A percentile compares a stretch with the other conserved stretches of the same genome.
Evolutionary conservation across 768 basidiomycete genomes (phyloP).

Genomic region (Dioszegia crocea): DNA sequence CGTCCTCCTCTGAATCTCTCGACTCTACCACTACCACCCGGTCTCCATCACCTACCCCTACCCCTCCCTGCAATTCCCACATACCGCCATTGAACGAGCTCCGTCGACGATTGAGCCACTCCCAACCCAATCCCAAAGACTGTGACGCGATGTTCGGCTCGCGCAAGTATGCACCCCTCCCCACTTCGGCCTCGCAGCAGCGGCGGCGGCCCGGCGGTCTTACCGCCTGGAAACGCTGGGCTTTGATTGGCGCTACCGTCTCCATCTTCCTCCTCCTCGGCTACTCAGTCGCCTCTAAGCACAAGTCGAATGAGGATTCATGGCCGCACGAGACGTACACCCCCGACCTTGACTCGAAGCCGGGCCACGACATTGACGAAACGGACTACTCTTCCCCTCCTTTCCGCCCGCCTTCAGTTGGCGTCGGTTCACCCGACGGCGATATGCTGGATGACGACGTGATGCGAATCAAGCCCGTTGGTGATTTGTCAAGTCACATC

Average conservation of each 20-base stretch:
- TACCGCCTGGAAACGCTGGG: constrained; percentile 42
- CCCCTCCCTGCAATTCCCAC: background rate
- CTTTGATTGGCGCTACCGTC: constrained; percentile 32
- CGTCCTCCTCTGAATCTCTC: background rate
- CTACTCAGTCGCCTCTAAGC: constrained; percentile 5
- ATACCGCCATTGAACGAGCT: background rate
- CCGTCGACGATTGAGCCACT: background rate
- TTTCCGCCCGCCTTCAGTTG: constrained; percentile 38
- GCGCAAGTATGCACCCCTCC: constrained; percentile 43
- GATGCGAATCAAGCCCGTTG: constrained; percentile 22
- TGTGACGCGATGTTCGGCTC: constrained; percentile 39
- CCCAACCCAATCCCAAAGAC: constrained; percentile 6
- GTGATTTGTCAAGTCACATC: background rate
- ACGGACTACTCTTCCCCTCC: constrained; percentile 45
- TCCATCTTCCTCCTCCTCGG: constrained; percentile 8
- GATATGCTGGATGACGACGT: constrained; percentile 19
- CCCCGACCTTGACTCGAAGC: constrained; percentile 18
- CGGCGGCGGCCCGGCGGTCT: constrained; percentile 36
- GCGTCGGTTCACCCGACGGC: constrained; percentile 22
- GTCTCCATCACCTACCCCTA: background rate
- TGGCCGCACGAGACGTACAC: constrained; percentile 34
- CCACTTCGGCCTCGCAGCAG: constrained; percentile 23
- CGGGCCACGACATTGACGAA: constrained; percentile 15
- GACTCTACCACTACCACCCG: background rate
- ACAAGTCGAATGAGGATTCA: background rate